Evolutionary conservation across 1,139 yeast species (phyloP).

Genomic region (Pichia sorboxylosa): DNA sequence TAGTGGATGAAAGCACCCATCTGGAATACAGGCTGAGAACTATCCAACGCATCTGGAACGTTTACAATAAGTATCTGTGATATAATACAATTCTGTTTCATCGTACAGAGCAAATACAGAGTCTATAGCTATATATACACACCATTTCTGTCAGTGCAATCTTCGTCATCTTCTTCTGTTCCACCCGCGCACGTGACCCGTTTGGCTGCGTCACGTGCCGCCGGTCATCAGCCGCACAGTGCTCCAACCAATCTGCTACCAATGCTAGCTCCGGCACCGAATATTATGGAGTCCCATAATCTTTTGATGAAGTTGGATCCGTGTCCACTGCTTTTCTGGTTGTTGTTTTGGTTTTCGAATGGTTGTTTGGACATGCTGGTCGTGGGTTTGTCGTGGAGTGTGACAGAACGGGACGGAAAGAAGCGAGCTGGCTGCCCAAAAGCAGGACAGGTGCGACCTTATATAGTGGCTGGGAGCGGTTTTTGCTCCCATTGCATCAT

Average conservation of each 20-base stretch:
- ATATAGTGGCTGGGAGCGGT: too few relatives aligned
- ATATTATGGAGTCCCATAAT: conserved; percentile 11
- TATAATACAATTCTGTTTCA: too few relatives aligned
- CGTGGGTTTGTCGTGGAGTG: background rate
- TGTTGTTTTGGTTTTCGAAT: conserved; percentile 1
- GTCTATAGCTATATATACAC: too few relatives aligned
- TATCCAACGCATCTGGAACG: conserved; percentile 44
- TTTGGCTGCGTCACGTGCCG: background rate
- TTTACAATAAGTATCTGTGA: conserved; percentile 31
- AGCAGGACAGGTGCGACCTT: too few relatives aligned
- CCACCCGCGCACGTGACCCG: background rate
- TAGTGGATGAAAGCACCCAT: conserved; percentile 27
- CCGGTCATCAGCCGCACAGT: conserved; percentile 7
- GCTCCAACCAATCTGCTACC: conserved; percentile 10
- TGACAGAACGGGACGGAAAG: too few relatives aligned
- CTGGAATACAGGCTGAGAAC: conserved; percentile 31
- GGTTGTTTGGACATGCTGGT: background rate
- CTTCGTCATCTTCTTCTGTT: too few relatives aligned
- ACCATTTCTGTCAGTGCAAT: too few relatives aligned
- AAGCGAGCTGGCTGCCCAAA: too few relatives aligned
- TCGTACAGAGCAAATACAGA: too few relatives aligned
- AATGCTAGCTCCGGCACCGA: conserved; percentile 13
- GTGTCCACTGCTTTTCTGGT: conserved; percentile 2
- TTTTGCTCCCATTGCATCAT: too few relatives aligned
- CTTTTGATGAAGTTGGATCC: conserved; percentile 4